phyloP scores from a whole-genome alignment of 768 basidiomycete genomes.

The Paxillus ammoniavirescens region DNA sequence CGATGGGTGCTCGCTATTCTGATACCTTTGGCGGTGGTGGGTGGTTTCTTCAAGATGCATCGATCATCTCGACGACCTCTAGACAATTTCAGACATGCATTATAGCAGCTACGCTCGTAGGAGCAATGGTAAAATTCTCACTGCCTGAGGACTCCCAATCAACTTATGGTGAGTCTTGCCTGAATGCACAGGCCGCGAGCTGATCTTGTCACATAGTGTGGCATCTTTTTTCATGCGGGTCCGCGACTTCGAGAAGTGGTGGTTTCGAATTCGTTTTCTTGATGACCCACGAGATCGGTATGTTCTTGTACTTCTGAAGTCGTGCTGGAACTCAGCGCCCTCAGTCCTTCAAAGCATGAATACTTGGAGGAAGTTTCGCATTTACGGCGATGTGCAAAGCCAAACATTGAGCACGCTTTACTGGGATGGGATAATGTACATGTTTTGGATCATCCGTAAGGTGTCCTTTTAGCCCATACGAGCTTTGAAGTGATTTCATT shows the following conservation, averaged over 20 bases:
- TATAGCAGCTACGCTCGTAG: constrained; percentile 12
- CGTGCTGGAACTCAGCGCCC: neutral
- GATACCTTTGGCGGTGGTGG: constrained; percentile 17
- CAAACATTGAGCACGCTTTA: constrained; percentile 21
- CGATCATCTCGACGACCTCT: neutral
- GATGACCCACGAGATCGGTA: constrained; percentile 22
- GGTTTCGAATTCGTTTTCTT: constrained; percentile 15
- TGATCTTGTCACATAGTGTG: constrained; percentile 12
- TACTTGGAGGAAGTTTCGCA: constrained; percentile 22
- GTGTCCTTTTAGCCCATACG: neutral
- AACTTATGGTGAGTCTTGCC: constrained; percentile 19
- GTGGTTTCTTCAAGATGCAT: neutral
- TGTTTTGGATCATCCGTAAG: constrained; percentile 23
- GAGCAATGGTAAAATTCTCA: constrained; percentile 2
- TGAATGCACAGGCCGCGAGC: neutral
- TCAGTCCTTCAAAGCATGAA: constrained; percentile 25
- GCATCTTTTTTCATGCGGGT: constrained; percentile 18
- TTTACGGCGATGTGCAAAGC: constrained; percentile 18
- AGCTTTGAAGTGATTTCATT: neutral
- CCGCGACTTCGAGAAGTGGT: constrained; percentile 14
- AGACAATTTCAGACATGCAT: constrained; percentile 11
- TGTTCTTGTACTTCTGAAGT: neutral
- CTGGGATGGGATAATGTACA: constrained; percentile 29
- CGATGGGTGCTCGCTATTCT: constrained; percentile 14
- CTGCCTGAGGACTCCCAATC: constrained; percentile 18